Evolutionary conservation across 2,329 filamentous ascomycete genomes (phyloP).

Genomic region (Diaporthe caulivora): DNA sequence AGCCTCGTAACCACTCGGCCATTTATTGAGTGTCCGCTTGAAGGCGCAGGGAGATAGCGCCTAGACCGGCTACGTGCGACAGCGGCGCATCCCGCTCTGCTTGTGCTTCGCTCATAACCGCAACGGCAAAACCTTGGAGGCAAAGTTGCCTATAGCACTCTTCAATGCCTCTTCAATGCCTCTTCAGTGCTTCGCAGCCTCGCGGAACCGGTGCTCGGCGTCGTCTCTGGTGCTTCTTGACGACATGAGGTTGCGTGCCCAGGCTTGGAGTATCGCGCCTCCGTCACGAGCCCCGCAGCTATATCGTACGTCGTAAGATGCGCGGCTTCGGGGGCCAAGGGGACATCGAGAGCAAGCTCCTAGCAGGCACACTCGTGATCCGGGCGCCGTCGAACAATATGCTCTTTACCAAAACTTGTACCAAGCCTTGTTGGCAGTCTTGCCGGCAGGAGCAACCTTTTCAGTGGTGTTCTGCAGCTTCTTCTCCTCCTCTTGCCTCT

Average conservation of each 20-base stretch:
- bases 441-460: constrained; percentile 47
- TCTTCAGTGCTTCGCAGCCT: background rate
- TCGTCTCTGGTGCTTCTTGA: background rate
- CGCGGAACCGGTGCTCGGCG: background rate
- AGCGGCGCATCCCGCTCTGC: constrained; percentile 1
- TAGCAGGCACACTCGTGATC: background rate
- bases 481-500: constrained; percentile 64
- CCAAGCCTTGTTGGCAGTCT: constrained; percentile 56
- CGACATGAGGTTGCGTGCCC: background rate
- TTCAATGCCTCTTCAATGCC: background rate
- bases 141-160: background rate
- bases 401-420: constrained; percentile 66
- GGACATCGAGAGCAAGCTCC: background rate
- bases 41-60: background rate
- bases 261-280: background rate
- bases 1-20: background rate
- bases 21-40: background rate
- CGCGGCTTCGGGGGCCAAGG: no score
- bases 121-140: background rate
- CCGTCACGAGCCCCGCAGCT: background rate
- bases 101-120: no score
- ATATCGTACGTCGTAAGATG: background rate
- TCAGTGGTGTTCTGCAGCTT: constrained; percentile 49
- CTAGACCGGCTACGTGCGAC: background rate
- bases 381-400: background rate